Evolutionary conservation across 208 protist genomes (phyloP).

Genomic region (Crithidia fasciculata): DNA sequence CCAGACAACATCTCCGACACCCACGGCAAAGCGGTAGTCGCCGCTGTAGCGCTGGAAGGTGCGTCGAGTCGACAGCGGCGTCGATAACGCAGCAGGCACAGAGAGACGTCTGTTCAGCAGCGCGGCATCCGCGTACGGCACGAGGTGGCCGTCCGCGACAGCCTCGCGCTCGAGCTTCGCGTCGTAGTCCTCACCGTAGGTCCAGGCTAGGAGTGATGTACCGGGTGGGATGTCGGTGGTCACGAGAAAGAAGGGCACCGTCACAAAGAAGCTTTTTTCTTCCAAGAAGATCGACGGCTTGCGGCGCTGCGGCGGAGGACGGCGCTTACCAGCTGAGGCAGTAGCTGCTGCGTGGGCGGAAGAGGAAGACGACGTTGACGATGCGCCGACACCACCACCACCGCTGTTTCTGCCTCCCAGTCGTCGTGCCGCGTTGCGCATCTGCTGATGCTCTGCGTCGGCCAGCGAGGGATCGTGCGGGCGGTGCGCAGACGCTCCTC

Average conservation of each 20-base stretch:
- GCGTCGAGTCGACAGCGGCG: not conserved
- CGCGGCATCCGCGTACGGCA: conserved; percentile 65
- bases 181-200: conserved; percentile 91
- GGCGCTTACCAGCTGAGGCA: conserved; percentile 3
- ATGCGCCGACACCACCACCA: not conserved
- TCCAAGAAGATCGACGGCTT: conserved; percentile 51
- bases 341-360: not conserved
- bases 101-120: conserved; percentile 61
- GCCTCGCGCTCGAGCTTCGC: conserved; percentile 78
- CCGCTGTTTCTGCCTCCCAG: not conserved
- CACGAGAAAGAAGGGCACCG: conserved; percentile 81
- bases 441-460: not conserved
- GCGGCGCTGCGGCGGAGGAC: conserved; percentile 19
- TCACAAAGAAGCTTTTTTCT: conserved; percentile 71
- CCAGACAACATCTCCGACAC: conserved; percentile 81
- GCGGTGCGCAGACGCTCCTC: not conserved
- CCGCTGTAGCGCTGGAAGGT: conserved; percentile 75
- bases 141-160: conserved; percentile 64
- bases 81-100: not conserved
- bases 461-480: conserved; percentile 2
- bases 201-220: conserved; percentile 75
- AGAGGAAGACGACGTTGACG: not conserved
- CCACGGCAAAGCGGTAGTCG: conserved; percentile 79
- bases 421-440: not conserved
- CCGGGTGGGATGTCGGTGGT: conserved; percentile 78